Conservation (phyloP, 495 filamentous ascomycete species). For the Penicillium daleae region DNA sequence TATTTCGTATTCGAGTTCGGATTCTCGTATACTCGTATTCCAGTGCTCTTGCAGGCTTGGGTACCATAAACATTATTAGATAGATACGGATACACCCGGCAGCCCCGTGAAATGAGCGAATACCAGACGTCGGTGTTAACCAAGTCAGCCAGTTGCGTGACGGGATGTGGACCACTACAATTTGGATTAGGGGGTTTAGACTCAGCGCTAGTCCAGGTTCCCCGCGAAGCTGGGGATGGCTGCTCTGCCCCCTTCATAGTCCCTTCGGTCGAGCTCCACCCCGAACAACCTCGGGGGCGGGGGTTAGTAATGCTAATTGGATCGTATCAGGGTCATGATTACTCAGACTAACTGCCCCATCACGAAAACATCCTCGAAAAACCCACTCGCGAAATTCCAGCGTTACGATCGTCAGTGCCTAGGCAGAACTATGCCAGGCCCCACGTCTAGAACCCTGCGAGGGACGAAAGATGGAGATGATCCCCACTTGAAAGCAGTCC, state of each 20-base stretch:
- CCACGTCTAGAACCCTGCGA: not conserved
- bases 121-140: not conserved
- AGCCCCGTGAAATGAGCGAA: not conserved
- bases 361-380: not conserved
- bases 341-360: not conserved
- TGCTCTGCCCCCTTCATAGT: not conserved
- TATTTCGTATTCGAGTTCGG: not conserved
- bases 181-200: not conserved
- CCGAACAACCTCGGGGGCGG: not conserved
- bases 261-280: not conserved
- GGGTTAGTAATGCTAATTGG: not conserved
- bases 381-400: not conserved
- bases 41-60: not conserved
- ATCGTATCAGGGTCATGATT: not conserved
- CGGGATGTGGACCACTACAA: conserved; percentile 3
- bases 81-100: not conserved
- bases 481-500: not conserved
- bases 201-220: conserved; percentile 17
- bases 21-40: not conserved
- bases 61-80: too few relatives aligned
- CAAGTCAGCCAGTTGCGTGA: not conserved
- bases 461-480: not conserved
- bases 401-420: not conserved
- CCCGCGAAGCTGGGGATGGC: conserved; percentile 8
- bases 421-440: not conserved